Percentiles rank a stretch among this genome's conserved stretches.
These are phyloP conservation scores for Oxytropis ochrocephala DNA, from an alignment of 306 rosid species.

Conservation along the genomic window DNA sequence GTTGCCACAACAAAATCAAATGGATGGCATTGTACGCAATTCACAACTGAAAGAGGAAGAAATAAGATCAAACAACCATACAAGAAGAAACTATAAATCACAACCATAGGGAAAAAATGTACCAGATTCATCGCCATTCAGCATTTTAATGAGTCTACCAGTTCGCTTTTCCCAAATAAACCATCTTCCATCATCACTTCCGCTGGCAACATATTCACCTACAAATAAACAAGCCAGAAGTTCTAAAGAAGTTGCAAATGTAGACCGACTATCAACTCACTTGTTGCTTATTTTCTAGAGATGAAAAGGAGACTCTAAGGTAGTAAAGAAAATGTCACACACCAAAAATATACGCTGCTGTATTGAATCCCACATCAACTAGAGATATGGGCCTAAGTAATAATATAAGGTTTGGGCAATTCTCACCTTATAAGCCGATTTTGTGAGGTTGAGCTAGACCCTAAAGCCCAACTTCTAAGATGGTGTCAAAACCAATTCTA, in stretches of 20 bases:
- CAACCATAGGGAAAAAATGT: conserved; percentile 16
- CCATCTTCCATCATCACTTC: conserved; percentile 99
- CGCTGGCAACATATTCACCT: conserved; percentile 95
- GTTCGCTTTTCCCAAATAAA: conserved; percentile 93
- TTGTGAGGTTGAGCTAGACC: too few relatives aligned
- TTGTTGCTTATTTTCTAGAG: background rate
- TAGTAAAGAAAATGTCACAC: background rate
- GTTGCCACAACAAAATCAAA: conserved; percentile 89
- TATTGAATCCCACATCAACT: too few relatives aligned
- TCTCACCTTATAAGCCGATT: too few relatives aligned
- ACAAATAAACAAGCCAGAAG: conserved; percentile 19
- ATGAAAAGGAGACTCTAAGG: background rate
- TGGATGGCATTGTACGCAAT: conserved; percentile 91
- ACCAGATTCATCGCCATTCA: conserved; percentile 88
- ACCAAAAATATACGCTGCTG: background rate
- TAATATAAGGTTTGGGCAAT: too few relatives aligned
- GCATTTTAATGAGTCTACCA: conserved; percentile 85
- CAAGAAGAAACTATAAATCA: background rate
- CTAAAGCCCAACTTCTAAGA: too few relatives aligned
- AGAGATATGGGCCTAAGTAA: too few relatives aligned
- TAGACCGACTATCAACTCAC: background rate
- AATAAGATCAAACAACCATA: conserved; percentile 14
- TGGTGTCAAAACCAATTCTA: too few relatives aligned
- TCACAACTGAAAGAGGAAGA: conserved; percentile 61
- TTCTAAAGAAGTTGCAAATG: background rate